Base-by-base conservation (phyloP, 2,329 filamentous ascomycete species). In the Plenodomus biglobosus region DNA sequence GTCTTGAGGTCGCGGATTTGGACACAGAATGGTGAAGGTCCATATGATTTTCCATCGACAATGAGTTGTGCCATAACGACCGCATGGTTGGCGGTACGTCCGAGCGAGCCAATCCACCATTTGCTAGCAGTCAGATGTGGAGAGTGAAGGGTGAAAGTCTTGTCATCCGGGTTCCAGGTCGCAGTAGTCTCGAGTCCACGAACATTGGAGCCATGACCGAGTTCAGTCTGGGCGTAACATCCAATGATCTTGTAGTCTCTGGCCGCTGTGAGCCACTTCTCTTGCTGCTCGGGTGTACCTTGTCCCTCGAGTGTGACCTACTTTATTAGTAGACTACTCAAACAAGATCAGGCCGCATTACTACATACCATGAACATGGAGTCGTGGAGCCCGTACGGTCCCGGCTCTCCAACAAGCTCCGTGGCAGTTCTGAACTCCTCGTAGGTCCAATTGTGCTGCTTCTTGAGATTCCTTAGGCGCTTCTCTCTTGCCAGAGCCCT, bases 81-180 rank as follows among this genome's bases (percentile, higher is more conserved):
- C 1, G 88, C 88, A 64, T 90, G 80, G 66, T 89, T 92, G 38
- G 88, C 88, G 2, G 85, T 85, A 59, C 86, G 80, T 42, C 88
- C 88, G 3, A 92, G 78, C 10, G 86, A 88, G 1, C 88, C 88
- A 59, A 90, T 90, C 88, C 88, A 92, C 87, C 87, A 92, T 67
- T 92, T 92, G 27, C 85, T 86, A 0, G 87, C 82, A 1, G 88
- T 91, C 46, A 91, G 76, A 52, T 83, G 78, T 8, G 88, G 88
- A 0, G 86, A 89, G 71, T 91, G 84, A 30, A 92, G 78, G 13
- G 78, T 85, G 62, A 92, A 91, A 2, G 84, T 88, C 77, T 88
- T 86, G 70, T 89, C 85, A 4, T 84, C 76, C 0, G 82, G 75
- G 62, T 88, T 86, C 86, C 86, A 91, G 0, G 83, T 89, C 1